These are phyloP conservation scores for Purpureocillium lavendulum DNA, from an alignment of 2,329 filamentous ascomycete species.

Conservation along the genomic window DNA sequence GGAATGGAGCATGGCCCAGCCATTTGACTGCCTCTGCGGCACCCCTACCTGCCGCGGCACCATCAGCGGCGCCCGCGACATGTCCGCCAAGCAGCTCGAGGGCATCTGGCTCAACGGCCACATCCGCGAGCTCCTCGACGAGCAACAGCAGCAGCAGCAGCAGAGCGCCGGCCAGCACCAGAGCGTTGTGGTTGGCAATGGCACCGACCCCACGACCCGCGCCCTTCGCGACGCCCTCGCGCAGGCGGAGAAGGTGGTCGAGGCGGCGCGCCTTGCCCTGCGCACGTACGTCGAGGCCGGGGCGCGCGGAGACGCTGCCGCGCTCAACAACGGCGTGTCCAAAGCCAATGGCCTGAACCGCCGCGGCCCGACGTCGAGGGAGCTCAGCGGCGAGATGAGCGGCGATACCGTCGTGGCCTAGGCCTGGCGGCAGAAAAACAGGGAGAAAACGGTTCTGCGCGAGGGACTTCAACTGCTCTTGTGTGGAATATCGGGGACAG, in stretches of 20 bases:
- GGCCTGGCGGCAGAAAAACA: slow-evolving; percentile 5
- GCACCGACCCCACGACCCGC: slow-evolving; percentile 28
- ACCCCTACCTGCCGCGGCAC: slow-evolving; percentile 47
- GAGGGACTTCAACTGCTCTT: slow-evolving; percentile 5
- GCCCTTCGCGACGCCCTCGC: slow-evolving; percentile 33
- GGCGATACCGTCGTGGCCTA: slow-evolving; percentile 41
- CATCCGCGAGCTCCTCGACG: slow-evolving; percentile 46
- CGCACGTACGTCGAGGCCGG: slow-evolving; percentile 23
- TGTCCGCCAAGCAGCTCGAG: slow-evolving; percentile 43
- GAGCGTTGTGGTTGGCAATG: slow-evolving; percentile 8
- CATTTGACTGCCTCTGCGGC: slow-evolving; percentile 59
- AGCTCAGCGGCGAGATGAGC: slow-evolving; percentile 53
- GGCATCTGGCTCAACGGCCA: slow-evolving; percentile 55
- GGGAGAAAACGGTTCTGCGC: slow-evolving; percentile 1
- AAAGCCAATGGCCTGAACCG: slow-evolving; percentile 16
- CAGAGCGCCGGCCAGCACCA: background rate
- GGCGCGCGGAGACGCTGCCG: background rate
- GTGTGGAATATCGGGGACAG: background rate
- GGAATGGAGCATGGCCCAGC: slow-evolving; percentile 67
- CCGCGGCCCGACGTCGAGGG: slow-evolving; percentile 42
- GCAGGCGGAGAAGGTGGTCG: slow-evolving; percentile 38
- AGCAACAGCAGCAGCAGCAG: slow-evolving; percentile 16
- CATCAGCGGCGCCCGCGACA: slow-evolving; percentile 56
- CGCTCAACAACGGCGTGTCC: background rate
- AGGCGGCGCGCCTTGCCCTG: slow-evolving; percentile 35